These are phyloP conservation scores for Phaeodactylum tricornutum DNA, from an alignment of 108 stramenopile genomes.

Conservation along the genomic window DNA sequence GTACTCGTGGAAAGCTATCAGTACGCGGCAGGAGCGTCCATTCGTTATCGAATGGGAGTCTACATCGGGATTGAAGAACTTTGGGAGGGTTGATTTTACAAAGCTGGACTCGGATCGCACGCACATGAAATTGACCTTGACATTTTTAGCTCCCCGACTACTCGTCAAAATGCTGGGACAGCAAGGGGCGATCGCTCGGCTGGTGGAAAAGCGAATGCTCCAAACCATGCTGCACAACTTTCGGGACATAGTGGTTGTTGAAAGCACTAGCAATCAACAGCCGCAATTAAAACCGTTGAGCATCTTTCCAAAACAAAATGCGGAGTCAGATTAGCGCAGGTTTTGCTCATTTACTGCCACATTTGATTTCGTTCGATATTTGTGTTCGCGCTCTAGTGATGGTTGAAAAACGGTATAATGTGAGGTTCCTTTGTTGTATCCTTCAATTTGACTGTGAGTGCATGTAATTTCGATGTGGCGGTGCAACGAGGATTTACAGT, in stretches of 20 bases:
- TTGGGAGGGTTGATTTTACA: conserved; percentile 38
- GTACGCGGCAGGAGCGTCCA: conserved; percentile 38
- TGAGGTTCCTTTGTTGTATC: too few species aligned
- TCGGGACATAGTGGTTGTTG: conserved; percentile 61
- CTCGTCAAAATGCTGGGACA: neutral
- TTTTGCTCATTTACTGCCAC: too few species aligned
- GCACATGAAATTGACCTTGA: conserved; percentile 6
- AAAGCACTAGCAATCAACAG: too few species aligned
- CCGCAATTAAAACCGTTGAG: neutral
- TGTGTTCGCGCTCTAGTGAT: too few species aligned
- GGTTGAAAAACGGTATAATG: too few species aligned
- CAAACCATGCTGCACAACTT: conserved; percentile 44
- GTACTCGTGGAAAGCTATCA: conserved; percentile 55
- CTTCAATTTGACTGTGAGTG: too few species aligned
- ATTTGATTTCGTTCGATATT: too few species aligned
- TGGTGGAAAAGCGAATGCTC: conserved; percentile 57
- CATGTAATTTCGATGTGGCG: too few species aligned
- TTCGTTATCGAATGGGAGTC: conserved; percentile 60
- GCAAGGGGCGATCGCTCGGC: conserved; percentile 14
- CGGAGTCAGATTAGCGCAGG: neutral
- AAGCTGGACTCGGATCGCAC: neutral
- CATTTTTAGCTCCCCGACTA: conserved; percentile 2
- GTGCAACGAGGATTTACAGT: too few species aligned
- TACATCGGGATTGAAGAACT: conserved; percentile 59
- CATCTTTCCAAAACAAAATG: neutral